phyloP scores from a whole-genome alignment of 2,329 filamentous ascomycete species.

The Aspergillus tubingensis region DNA sequence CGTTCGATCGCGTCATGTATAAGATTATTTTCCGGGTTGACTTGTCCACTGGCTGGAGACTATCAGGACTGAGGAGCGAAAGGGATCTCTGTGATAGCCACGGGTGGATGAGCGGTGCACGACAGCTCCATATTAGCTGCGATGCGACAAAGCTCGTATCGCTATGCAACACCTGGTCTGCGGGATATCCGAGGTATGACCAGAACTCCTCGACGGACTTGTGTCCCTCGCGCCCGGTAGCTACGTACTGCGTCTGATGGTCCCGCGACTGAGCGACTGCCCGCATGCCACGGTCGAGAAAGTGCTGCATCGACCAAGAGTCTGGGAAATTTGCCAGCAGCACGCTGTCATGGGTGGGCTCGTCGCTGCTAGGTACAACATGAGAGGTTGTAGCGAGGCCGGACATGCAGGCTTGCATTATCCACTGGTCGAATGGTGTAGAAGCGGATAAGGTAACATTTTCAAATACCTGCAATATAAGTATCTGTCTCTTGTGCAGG shows the following conservation, averaged over 20 bases:
- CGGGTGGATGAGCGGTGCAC: not conserved
- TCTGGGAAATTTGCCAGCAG: not conserved
- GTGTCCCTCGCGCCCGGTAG: not conserved
- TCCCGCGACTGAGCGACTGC: not conserved
- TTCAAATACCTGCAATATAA: not conserved
- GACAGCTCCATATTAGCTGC: not conserved
- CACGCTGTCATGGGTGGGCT: not conserved
- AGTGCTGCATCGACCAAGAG: not conserved
- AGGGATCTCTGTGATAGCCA: not conserved
- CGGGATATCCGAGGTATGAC: not conserved
- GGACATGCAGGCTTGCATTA: not conserved
- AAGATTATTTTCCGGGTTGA: not conserved
- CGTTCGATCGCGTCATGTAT: not conserved
- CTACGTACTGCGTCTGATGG: not conserved
- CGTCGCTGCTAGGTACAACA: not conserved
- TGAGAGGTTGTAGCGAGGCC: not conserved
- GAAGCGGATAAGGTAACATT: not conserved
- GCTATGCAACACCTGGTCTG: not conserved
- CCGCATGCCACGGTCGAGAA: not conserved
- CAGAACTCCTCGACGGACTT: not conserved
- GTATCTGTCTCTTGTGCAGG: too few species aligned
- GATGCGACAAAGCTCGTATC: not conserved
- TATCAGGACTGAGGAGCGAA: too few species aligned
- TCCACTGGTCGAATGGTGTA: not conserved
- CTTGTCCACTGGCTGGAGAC: not conserved